Evolutionary conservation across 2,329 filamentous ascomycete species (phyloP), one percentile per base, ranked within the genome.

Genomic region (Claviceps africana): DNA sequence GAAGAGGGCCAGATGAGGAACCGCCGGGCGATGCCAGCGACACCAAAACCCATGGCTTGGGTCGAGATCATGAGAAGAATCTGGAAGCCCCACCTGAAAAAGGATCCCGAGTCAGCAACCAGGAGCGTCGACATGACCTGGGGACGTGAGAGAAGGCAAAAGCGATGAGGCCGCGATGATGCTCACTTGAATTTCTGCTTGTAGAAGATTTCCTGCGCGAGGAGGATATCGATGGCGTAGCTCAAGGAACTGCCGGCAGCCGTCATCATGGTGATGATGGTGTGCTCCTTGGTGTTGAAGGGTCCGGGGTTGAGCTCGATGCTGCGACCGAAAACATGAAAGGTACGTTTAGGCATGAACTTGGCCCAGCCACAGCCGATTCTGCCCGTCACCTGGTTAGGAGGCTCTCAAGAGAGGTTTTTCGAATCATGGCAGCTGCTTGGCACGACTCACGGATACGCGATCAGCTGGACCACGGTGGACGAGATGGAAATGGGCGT

Each of bases 21-120:
- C 37, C 77, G 72, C 22, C 79, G 70, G 30, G 73, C 70, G 53
- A 83, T 62, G 2, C 81, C 81, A 8, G 81, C 81, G 31, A 84
- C 67, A 2, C 81, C 80, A 56, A 82, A 82, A 6, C 82, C 82
- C 54, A 81, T 78, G 59, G 79, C 72, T 53, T 83, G 77, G 1
- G 78, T 82, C 3, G 78, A 79, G 54, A 83, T 72, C 51, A 73
- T 75, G 54, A 82, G 70, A 5, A 83, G 67, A 5, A 82, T 65
- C 62, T 83, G 75, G 64, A 80, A 82, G 2, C 72, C 73, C 68
- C 76, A 55, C 19, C 54, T 55, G 22, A 15, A 13, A 40, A 17
- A 13, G 37, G 31, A 31, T 4, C 19, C 79, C 47, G 28, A 25
- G 43, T 47, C 11, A 51, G 47, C 50, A 50, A 4, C 17, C 4